Conservation (phyloP, 1,284 basidiomycete species). For the Heterobasidion occidentale region DNA sequence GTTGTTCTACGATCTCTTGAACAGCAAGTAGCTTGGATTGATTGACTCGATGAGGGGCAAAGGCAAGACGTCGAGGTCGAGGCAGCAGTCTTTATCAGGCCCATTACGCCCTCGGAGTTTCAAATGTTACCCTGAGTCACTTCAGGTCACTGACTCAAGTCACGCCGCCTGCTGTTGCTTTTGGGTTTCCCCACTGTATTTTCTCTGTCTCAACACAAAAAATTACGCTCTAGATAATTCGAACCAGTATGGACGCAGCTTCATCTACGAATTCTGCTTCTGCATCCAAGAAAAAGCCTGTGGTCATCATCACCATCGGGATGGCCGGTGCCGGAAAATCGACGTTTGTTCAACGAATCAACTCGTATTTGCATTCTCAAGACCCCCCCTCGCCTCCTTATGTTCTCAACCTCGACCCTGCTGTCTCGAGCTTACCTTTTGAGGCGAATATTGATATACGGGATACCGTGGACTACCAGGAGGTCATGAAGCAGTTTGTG, state of each 20-base stretch:
- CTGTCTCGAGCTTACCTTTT: slow-evolving; percentile 86
- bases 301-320: slow-evolving; percentile 83
- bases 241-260: slow-evolving; percentile 1
- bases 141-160: neutral
- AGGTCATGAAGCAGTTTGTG: slow-evolving; percentile 99
- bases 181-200: neutral
- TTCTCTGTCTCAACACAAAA: neutral
- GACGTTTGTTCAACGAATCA: slow-evolving; percentile 91
- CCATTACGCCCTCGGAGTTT: slow-evolving; percentile 10
- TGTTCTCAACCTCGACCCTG: slow-evolving; percentile 96
- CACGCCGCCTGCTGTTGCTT: neutral
- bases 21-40: neutral
- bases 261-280: slow-evolving; percentile 4
- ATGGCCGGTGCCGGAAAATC: slow-evolving; percentile 97
- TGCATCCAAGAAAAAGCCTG: slow-evolving; percentile 46
- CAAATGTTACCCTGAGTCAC: slow-evolving; percentile 1
- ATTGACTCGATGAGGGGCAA: neutral
- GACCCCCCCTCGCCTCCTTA: slow-evolving; percentile 74
- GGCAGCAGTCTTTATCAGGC: neutral
- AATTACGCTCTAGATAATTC: neutral
- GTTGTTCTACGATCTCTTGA: neutral
- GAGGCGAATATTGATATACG: slow-evolving; percentile 97
- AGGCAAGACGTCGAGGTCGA: neutral
- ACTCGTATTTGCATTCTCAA: slow-evolving; percentile 73
- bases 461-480: slow-evolving; percentile 94